Percentiles rank a stretch among this genome's conserved stretches.
Conservation (phyloP, 2,329 filamentous ascomycete genomes). For the Chaetomium globosum region DNA sequence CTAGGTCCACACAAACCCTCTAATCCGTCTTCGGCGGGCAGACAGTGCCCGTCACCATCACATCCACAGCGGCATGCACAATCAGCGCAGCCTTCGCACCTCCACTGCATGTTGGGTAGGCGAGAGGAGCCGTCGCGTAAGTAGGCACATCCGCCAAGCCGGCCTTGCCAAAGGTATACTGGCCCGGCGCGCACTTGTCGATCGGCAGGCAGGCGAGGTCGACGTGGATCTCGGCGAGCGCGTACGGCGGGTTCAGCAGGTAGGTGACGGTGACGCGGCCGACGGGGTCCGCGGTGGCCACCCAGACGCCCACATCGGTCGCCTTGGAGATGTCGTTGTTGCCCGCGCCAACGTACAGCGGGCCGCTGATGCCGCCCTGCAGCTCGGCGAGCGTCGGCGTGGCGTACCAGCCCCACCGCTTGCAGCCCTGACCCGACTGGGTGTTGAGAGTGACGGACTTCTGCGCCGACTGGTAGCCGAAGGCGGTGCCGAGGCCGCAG, state of each 20-base stretch:
- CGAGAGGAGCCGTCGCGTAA: constrained; percentile 14
- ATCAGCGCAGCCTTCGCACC: constrained; percentile 24
- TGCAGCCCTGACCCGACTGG: constrained; percentile 30
- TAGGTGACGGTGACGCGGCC: constrained; percentile 33
- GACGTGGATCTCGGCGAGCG: constrained; percentile 29
- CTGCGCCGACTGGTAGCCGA: constrained; percentile 30
- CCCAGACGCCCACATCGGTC: constrained; percentile 29
- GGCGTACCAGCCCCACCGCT: constrained; percentile 33
- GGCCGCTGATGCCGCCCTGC: constrained; percentile 27
- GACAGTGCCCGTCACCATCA: background rate
- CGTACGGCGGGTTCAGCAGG: constrained; percentile 20
- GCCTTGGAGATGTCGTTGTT: constrained; percentile 34
- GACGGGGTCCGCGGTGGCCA: constrained; percentile 23
- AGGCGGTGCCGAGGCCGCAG: constrained; percentile 30
- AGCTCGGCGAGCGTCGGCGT: constrained; percentile 28
- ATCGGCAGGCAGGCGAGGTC: constrained; percentile 34
- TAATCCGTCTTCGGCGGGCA: background rate
- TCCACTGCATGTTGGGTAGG: constrained; percentile 24
- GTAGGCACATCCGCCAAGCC: constrained; percentile 11
- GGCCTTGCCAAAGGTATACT: constrained; percentile 23
- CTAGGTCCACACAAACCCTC: background rate
- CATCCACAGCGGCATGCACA: constrained; percentile 26
- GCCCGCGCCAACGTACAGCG: constrained; percentile 32
- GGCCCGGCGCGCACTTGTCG: constrained; percentile 34
- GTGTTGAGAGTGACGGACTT: constrained; percentile 28